Evolutionary conservation across 2,329 filamentous ascomycete species (phyloP).

Genomic region (Ophiocordyceps polyrhachis-furcata): DNA sequence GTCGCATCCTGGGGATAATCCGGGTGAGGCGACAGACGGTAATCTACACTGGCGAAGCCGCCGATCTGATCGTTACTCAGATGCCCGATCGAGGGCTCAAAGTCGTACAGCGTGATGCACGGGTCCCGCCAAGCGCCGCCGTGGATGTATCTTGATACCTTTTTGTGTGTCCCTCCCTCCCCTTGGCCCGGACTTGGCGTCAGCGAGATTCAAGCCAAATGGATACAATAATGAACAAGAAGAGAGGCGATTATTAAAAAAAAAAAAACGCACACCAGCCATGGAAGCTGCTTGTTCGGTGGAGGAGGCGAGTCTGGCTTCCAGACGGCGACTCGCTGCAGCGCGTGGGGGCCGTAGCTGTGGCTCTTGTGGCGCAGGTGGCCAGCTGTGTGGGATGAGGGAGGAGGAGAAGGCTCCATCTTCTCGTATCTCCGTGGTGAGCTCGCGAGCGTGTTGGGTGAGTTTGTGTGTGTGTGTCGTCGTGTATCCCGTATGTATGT

Average conservation of each 20-base stretch:
- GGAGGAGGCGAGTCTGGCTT: constrained; percentile 5
- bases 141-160: constrained; percentile 30
- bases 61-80: constrained; percentile 25
- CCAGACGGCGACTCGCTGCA: constrained; percentile 30
- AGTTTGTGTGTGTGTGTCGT: too few relatives aligned
- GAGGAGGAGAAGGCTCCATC: too few relatives aligned
- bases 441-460: too few relatives aligned
- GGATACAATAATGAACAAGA: neutral
- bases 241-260: neutral
- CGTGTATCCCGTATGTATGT: too few relatives aligned
- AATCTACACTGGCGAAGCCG: constrained; percentile 45
- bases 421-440: too few relatives aligned
- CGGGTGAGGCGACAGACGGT: constrained; percentile 37
- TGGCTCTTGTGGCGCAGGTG: constrained; percentile 12
- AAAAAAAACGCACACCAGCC: constrained; percentile 19
- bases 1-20: constrained; percentile 18
- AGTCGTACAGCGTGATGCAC: constrained; percentile 24
- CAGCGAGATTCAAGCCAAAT: too few relatives aligned
- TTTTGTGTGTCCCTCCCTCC: neutral
- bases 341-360: constrained; percentile 19
- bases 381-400: too few relatives aligned
- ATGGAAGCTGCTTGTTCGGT: constrained; percentile 9
- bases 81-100: constrained; percentile 23
- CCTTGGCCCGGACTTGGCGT: neutral
- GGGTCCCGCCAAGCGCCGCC: constrained; percentile 48